Evolutionary conservation across 2,329 filamentous ascomycete species (phyloP), one percentile per base, ranked within the genome.

Genomic region (Colletotrichum sp.): DNA sequence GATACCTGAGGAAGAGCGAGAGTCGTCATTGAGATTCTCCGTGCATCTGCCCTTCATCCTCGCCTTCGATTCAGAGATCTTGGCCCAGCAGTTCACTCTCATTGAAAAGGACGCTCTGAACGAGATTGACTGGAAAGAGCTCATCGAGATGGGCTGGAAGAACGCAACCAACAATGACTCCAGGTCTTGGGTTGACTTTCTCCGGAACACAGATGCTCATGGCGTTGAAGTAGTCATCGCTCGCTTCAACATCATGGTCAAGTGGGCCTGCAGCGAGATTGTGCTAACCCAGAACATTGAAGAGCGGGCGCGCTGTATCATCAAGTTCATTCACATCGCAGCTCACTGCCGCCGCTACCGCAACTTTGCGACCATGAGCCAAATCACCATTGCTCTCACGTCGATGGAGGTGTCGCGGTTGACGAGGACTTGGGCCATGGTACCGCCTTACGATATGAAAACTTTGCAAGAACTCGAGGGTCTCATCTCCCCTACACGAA

Each of bases 71-170:
- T 95, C 95, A 7, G 92, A 95, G 79, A 87, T 93, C 5, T 88
- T 97, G 30, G 95, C 95, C 4, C 93, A 96, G 83, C 95, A 97
- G 80, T 95, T 97, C 79, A 96, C 95, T 0, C 89, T 97, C 39
- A 95, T 97, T 63, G 95, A 97, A 81, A 96, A 96, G 83, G 95
- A 96, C 81, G 95, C 95, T 1, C 87, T 97, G 26, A 95, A 95
- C 79, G 95, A 96, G 83, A 94, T 97, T 77, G 95, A 96, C 84
- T 97, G 95, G 95, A 95, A 94, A 82, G 95, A 97, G 79, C 88
- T 97, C 15, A 95, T 96, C 71, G 94, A 96, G 71, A 93, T 97
- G 89, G 92, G 92, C 67, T 96, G 95, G 94, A 95, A 95, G 82
- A 92, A 95, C 79, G 87, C 89, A 21, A 89, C 91, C 18, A 90